A percentile compares a stretch with the other conserved stretches of the same genome.
phyloP scores from a whole-genome alignment of 306 rosid species.

The Acacia acuminata region DNA sequence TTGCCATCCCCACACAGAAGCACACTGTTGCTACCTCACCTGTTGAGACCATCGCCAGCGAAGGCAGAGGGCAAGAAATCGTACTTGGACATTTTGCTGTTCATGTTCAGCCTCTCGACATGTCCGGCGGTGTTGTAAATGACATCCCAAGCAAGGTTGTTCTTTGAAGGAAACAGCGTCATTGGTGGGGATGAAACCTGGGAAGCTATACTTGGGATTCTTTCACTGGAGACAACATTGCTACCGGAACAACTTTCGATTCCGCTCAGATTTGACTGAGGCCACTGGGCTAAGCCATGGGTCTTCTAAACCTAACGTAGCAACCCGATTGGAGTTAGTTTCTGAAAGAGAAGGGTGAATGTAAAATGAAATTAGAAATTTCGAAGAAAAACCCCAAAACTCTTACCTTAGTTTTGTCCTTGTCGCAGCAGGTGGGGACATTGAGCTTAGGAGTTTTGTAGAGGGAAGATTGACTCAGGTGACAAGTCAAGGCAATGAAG shows the following conservation, averaged over 20 bases:
- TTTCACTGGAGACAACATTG: constrained; percentile 54
- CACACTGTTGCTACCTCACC: constrained; percentile 38
- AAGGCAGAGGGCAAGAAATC: background rate
- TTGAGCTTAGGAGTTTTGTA: constrained; percentile 47
- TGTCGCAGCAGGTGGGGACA: constrained; percentile 33
- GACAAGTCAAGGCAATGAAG: no score
- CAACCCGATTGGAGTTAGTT: background rate
- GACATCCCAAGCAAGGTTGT: constrained; percentile 68
- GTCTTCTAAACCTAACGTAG: constrained; percentile 12
- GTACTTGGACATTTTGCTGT: constrained; percentile 28
- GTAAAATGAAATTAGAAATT: background rate
- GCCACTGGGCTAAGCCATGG: constrained; percentile 57
- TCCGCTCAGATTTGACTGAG: constrained; percentile 78
- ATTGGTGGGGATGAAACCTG: constrained; percentile 74
- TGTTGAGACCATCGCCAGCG: background rate
- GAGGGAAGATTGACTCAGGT: constrained; percentile 57
- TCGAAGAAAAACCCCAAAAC: background rate
- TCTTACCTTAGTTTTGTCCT: constrained; percentile 54
- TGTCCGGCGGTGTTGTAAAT: constrained; percentile 77
- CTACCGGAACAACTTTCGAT: constrained; percentile 72
- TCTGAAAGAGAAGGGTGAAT: background rate
- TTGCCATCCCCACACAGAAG: constrained; percentile 49
- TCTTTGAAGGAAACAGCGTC: constrained; percentile 47
- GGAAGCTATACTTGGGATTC: constrained; percentile 67
- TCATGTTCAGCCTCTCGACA: constrained; percentile 75